These are phyloP conservation scores for Lepidium africanum DNA, from an alignment of 345 rosid species.

Conservation along the genomic window DNA sequence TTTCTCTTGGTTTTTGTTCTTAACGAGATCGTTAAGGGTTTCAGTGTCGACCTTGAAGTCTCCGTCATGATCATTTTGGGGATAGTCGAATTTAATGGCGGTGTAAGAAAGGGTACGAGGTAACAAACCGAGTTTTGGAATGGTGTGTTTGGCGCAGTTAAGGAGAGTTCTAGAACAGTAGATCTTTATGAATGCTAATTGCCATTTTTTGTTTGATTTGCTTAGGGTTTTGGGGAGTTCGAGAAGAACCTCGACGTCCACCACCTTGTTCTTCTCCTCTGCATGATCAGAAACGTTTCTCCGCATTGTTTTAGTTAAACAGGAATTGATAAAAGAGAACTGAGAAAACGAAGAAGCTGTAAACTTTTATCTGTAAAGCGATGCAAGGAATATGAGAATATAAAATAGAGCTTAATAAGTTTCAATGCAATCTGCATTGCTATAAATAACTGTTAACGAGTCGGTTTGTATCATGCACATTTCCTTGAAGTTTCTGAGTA, in stretches of 20 bases:
- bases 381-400: not conserved
- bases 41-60: constrained; percentile 28
- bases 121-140: not conserved
- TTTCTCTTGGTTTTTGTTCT: constrained; percentile 27
- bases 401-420: not conserved
- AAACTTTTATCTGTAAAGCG: constrained; percentile 8
- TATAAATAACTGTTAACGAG: not conserved
- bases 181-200: constrained; percentile 36
- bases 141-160: constrained; percentile 7
- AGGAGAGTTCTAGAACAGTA: constrained; percentile 49
- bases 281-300: constrained; percentile 13
- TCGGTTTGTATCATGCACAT: not conserved
- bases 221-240: constrained; percentile 20
- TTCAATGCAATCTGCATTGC: not conserved
- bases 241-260: constrained; percentile 25
- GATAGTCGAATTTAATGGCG: constrained; percentile 10
- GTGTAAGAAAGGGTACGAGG: constrained; percentile 23
- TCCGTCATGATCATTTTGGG: not conserved
- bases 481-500: constrained; percentile 15
- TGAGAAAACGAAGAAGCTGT: not conserved
- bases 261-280: constrained; percentile 1
- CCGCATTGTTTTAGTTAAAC: not conserved
- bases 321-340: not conserved
- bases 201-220: constrained; percentile 46
- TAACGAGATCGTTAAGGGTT: constrained; percentile 34